Conservation (phyloP, 345 rosid genomes). For the Boechera divaricarpa region DNA sequence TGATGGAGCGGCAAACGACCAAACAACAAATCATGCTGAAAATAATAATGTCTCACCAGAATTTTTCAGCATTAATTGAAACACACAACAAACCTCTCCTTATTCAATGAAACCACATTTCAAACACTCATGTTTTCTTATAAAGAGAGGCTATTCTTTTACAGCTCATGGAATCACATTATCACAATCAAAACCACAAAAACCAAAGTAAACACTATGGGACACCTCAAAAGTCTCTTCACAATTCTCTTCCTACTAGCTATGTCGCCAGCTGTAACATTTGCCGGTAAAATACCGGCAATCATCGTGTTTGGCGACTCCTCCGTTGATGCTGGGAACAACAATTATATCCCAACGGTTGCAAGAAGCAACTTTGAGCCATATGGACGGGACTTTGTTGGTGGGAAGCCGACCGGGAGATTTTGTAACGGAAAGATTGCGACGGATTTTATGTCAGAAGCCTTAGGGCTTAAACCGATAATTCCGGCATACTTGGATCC, state of each 20-base stretch:
- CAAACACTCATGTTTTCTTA: constrained; percentile 33
- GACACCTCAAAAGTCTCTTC: constrained; percentile 31
- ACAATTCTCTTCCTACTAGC: constrained; percentile 30
- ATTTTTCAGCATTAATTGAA: constrained; percentile 44
- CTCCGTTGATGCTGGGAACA: constrained; percentile 64
- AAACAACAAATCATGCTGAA: constrained; percentile 39
- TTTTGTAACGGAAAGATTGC: constrained; percentile 64
- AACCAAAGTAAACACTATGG: constrained; percentile 15
- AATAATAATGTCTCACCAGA: constrained; percentile 44
- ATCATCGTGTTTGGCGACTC: constrained; percentile 69
- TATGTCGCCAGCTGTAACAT: not conserved
- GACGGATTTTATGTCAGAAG: constrained; percentile 58
- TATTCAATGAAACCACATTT: constrained; percentile 45
- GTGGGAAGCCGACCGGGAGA: constrained; percentile 60
- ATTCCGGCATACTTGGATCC: constrained; percentile 70
- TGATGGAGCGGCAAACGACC: constrained; percentile 46
- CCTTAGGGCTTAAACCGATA: constrained; percentile 52
- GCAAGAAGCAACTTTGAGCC: constrained; percentile 67
- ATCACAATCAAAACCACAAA: constrained; percentile 29
- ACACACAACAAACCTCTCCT: constrained; percentile 48
- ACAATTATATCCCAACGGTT: constrained; percentile 61
- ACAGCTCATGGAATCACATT: constrained; percentile 33
- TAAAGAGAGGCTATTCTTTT: constrained; percentile 10
- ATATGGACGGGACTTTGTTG: constrained; percentile 62
- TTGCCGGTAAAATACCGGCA: constrained; percentile 53